Evolutionary conservation across 164 flowering plant genomes (phyloP), one percentile per base, ranked within the genome.

Genomic region (Brasenia schreberi): DNA sequence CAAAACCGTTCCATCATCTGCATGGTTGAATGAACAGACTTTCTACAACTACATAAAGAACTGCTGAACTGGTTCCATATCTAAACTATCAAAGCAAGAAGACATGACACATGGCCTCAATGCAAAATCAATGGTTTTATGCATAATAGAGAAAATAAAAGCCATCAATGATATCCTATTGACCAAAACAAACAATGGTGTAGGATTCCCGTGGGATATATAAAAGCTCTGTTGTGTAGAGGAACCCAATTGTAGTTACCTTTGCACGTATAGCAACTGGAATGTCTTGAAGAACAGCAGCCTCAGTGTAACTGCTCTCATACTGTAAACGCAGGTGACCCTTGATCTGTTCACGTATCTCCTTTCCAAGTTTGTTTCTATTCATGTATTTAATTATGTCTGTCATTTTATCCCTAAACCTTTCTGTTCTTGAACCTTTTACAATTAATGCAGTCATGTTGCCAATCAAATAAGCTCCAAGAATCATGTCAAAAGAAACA

Each of bases 401-500:
- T 18, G 87, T 70, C 96, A 89, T 87, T 74, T 80, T 85, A 66
- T 89, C 96, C 75, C 96, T 78, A 67, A 84, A 89, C 67, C 74
- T 81, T 68, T 80, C 96, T 69, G 96, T 89, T 67, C 81, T 89
- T 42, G 91, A 87, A 63, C 96, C 96, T 77, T 89, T 89, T 9
- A 87, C 96, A 5, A 89, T 85, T 45, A 89, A 66, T 19, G 96
- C 96, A 0, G 96, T 83, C 89, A 89, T 89, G 77, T 85, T 89
- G 78, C 96, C 96, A 68, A 87, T 76, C 71, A 89, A 73, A 70
- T 89, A 89, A 63, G 96, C 92, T 60, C 96, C 88, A 62, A 89
- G 83, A 74, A 85, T 78, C 96, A 89, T 89, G 64, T 89, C 96
- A 66, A 85, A 85, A 5, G 96, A 89, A 6, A 87, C 84, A 75